Evolutionary conservation across 208 protist species (phyloP).

Genomic region (Trypanosoma platydactyli): DNA sequence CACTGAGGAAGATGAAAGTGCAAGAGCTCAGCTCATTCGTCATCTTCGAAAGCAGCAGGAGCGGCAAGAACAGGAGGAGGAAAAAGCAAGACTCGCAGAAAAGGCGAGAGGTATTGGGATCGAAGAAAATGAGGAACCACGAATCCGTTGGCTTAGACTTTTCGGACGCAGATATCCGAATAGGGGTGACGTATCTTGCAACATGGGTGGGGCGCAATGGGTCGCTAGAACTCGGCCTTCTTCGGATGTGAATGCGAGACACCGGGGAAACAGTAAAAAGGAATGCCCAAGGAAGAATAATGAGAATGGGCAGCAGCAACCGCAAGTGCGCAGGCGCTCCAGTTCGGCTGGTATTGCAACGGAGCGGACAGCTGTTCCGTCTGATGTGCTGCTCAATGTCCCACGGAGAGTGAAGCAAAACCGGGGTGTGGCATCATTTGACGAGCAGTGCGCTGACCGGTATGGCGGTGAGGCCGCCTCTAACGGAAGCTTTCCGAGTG

Average conservation of each 20-base stretch:
- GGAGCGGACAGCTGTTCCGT: background rate
- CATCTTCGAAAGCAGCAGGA: slow-evolving; percentile 13
- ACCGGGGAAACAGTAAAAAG: background rate
- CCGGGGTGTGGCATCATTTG: slow-evolving; percentile 7
- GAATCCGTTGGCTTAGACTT: slow-evolving; percentile 10
- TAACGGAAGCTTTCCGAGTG: background rate
- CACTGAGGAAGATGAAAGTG: background rate
- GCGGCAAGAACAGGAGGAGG: slow-evolving; percentile 1
- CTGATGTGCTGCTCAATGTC: slow-evolving; percentile 2
- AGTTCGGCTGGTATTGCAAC: background rate
- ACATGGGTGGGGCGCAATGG: background rate
- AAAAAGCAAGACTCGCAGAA: background rate
- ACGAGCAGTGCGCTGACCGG: slow-evolving; percentile 16
- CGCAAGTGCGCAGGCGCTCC: background rate
- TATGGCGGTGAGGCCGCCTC: slow-evolving; percentile 1
- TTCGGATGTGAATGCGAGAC: background rate
- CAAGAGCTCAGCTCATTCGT: slow-evolving; percentile 20
- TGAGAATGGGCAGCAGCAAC: background rate
- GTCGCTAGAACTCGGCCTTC: background rate
- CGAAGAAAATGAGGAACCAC: slow-evolving; percentile 9
- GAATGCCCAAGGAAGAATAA: background rate
- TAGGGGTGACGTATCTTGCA: background rate
- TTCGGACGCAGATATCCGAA: background rate
- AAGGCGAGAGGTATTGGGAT: background rate
- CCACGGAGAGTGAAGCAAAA: background rate